Evolutionary conservation across 1,284 basidiomycete species (phyloP).

Genomic region (Microbotryum violaceum): DNA sequence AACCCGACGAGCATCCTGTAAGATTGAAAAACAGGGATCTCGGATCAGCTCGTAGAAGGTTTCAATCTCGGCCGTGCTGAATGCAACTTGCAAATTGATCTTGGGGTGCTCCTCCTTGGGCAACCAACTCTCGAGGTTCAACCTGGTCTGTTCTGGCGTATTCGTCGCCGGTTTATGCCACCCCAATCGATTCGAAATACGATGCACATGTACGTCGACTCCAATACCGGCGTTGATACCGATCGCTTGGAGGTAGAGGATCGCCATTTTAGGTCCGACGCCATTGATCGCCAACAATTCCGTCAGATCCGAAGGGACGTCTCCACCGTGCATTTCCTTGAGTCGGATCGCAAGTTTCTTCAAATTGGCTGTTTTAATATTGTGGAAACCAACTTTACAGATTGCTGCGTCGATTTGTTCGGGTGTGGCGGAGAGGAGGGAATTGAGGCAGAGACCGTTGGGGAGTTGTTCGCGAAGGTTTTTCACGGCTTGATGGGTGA

Average conservation of each 20-base stretch:
- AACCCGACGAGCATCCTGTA: constrained; percentile 76
- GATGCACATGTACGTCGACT: constrained; percentile 69
- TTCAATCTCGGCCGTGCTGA: no score
- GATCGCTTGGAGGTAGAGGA: constrained; percentile 39
- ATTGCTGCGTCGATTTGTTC: constrained; percentile 48
- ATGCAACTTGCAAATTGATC: constrained; percentile 52
- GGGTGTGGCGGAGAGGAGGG: constrained; percentile 59
- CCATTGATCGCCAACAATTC: constrained; percentile 67
- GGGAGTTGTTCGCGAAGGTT: constrained; percentile 67
- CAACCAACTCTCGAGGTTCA: constrained; percentile 86
- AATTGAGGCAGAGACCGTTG: constrained; percentile 67
- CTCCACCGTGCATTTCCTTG: constrained; percentile 47
- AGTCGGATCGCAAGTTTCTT: constrained; percentile 19
- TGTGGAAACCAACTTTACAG: constrained; percentile 45
- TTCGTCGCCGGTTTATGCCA: constrained; percentile 83
- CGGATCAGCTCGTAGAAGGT: neutral
- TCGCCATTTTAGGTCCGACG: constrained; percentile 91
- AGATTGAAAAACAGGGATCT: neutral
- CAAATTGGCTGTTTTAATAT: constrained; percentile 37
- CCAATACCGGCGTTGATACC: constrained; percentile 24
- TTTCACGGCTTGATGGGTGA: constrained; percentile 44
- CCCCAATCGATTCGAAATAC: constrained; percentile 82
- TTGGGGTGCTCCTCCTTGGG: constrained; percentile 67
- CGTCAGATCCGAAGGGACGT: constrained; percentile 53
- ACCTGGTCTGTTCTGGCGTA: constrained; percentile 75